Evolutionary conservation across 495 filamentous ascomycete species (phyloP).

Genomic region (Penicillium goetzii): DNA sequence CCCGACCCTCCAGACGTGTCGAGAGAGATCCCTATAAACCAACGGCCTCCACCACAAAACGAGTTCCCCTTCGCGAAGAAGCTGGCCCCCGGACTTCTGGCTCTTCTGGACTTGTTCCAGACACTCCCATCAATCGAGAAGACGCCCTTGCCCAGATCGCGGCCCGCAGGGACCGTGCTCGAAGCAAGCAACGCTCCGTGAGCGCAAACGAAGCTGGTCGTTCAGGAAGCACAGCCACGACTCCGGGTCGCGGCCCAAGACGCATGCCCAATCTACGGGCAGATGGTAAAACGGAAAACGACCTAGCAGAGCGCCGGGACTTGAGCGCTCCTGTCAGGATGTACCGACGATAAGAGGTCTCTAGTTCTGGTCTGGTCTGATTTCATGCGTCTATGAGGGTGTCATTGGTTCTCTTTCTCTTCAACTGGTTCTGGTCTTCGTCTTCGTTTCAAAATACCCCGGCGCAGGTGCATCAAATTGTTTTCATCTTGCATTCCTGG

Average conservation of each 20-base stretch:
- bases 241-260: conserved; percentile 34
- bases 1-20: conserved; percentile 19
- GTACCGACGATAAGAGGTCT: conserved; percentile 35
- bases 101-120: conserved; percentile 35
- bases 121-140: conserved; percentile 53
- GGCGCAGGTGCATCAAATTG: conserved; percentile 32
- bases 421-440: conserved; percentile 22
- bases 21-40: conserved; percentile 18
- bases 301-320: conserved; percentile 41
- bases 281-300: conserved; percentile 34
- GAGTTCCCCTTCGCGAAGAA: conserved; percentile 39
- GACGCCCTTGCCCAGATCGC: conserved; percentile 56
- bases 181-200: conserved; percentile 49
- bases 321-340: conserved; percentile 47
- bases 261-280: conserved; percentile 45
- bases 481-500: conserved; percentile 9
- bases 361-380: not conserved
- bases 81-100: conserved; percentile 27
- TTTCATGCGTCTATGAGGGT: conserved; percentile 20
- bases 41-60: conserved; percentile 35
- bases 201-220: conserved; percentile 45
- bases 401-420: conserved; percentile 18
- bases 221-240: conserved; percentile 31
- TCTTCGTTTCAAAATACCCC: conserved; percentile 32
- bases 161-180: conserved; percentile 50